phyloP scores from a whole-genome alignment of 2,329 filamentous ascomycete genomes.

The Lachnellula hyalina region DNA sequence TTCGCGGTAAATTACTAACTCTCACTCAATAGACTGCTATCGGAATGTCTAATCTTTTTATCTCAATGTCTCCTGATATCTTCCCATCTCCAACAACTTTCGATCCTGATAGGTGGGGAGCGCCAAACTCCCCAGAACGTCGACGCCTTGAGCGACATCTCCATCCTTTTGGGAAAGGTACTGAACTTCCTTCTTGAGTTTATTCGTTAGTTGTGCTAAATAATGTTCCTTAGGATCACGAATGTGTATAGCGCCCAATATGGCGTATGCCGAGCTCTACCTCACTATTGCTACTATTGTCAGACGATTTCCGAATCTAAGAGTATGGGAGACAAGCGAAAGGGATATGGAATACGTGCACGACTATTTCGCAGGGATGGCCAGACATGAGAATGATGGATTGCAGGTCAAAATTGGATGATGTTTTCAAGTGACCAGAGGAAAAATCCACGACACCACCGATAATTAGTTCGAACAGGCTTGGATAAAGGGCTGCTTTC shows the following conservation, averaged over 20 bases:
- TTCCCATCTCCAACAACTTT: constrained; percentile 3
- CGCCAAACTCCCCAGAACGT: not conserved
- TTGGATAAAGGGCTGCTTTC: no score
- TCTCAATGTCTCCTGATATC: constrained; percentile 3
- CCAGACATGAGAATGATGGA: constrained; percentile 3
- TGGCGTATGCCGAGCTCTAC: constrained; percentile 15
- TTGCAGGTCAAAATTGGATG: constrained; percentile 3
- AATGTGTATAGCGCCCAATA: constrained; percentile 1
- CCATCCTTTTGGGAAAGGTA: constrained; percentile 8
- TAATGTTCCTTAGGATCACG: not conserved
- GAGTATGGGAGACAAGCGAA: not conserved
- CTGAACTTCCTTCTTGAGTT: not conserved
- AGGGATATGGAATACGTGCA: constrained; percentile 6
- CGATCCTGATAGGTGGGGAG: constrained; percentile 4
- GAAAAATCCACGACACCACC: no score
- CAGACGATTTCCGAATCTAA: constrained; percentile 3
- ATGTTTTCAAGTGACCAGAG: not conserved
- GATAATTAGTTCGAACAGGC: no score
- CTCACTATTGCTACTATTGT: constrained; percentile 5
- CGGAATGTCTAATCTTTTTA: constrained; percentile 6
- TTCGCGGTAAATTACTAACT: not conserved
- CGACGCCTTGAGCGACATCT: constrained; percentile 3
- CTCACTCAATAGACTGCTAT: constrained; percentile 1
- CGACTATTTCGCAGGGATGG: constrained; percentile 5
- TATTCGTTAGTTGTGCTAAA: not conserved